Evolutionary conservation across 306 rosid species (phyloP).

Genomic region (Prunus kanzakura): DNA sequence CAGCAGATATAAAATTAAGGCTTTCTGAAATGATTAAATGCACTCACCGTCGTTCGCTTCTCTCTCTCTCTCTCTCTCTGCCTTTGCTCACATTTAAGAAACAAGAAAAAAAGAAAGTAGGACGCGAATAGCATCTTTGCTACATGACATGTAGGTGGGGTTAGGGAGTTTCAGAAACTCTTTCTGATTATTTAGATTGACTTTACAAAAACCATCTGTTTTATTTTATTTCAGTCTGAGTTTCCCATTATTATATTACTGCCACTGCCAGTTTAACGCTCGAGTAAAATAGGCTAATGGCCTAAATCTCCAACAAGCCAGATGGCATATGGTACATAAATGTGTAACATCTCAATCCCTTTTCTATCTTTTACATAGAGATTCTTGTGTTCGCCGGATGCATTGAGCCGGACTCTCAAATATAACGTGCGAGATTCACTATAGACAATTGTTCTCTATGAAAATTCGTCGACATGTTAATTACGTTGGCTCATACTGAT

Average conservation of each 20-base stretch:
- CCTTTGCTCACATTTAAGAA: slow-evolving; percentile 20
- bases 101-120: not conserved
- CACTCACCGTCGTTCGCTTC: not conserved
- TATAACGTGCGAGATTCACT: not conserved
- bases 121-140: slow-evolving; percentile 50
- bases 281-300: not conserved
- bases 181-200: slow-evolving; percentile 28
- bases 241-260: not conserved
- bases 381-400: not conserved
- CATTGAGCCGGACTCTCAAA: not conserved
- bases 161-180: slow-evolving; percentile 25
- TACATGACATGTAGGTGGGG: slow-evolving; percentile 45
- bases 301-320: too few species aligned
- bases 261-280: not conserved
- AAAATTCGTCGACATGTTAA: not conserved
- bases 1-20: not conserved
- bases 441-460: not conserved
- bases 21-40: slow-evolving; percentile 34
- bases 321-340: too few species aligned
- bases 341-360: too few species aligned
- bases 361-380: too few species aligned
- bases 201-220: slow-evolving; percentile 20
- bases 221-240: not conserved
- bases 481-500: not conserved
- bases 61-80: slow-evolving; percentile 13